Evolutionary conservation across 1,284 basidiomycete genomes (phyloP).

Genomic region (Puccinia novopanici): DNA sequence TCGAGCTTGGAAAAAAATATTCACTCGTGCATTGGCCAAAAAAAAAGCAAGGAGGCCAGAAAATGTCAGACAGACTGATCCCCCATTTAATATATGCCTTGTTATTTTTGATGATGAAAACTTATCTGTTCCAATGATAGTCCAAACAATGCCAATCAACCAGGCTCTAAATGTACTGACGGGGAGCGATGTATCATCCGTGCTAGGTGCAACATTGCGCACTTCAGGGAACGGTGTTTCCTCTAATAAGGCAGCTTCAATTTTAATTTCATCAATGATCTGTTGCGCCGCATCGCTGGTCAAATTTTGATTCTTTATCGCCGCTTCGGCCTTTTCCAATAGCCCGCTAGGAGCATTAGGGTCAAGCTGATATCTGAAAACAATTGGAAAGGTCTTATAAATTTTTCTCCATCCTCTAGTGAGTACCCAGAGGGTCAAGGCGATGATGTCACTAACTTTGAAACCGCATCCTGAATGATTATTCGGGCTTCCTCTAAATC

Average conservation of each 20-base stretch:
- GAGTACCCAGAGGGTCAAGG: not conserved
- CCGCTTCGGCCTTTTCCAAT: constrained; percentile 33
- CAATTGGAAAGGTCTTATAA: no score
- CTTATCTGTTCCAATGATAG: constrained; percentile 65
- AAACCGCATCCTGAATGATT: constrained; percentile 36
- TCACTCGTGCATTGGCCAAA: constrained; percentile 53
- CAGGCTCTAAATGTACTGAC: constrained; percentile 82
- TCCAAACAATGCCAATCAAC: constrained; percentile 66
- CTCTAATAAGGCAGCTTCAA: no score
- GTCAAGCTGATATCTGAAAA: constrained; percentile 48
- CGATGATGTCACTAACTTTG: constrained; percentile 9
- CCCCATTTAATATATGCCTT: not conserved
- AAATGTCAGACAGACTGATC: constrained; percentile 25
- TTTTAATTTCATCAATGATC: constrained; percentile 52
- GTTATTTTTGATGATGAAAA: constrained; percentile 60
- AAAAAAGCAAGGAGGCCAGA: constrained; percentile 19
- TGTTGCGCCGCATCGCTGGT: constrained; percentile 26
- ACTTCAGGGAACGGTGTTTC: constrained; percentile 84
- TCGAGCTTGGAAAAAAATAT: constrained; percentile 50
- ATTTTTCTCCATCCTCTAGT: not conserved
- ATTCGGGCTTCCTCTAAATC: constrained; percentile 25
- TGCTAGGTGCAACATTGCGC: constrained; percentile 74
- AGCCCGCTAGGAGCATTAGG: constrained; percentile 49
- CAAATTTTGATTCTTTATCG: constrained; percentile 34
- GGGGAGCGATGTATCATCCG: constrained; percentile 75